These are phyloP conservation scores for Cryptosporidium muris DNA, from an alignment of 169 alveolate species.

Conservation along the genomic window DNA sequence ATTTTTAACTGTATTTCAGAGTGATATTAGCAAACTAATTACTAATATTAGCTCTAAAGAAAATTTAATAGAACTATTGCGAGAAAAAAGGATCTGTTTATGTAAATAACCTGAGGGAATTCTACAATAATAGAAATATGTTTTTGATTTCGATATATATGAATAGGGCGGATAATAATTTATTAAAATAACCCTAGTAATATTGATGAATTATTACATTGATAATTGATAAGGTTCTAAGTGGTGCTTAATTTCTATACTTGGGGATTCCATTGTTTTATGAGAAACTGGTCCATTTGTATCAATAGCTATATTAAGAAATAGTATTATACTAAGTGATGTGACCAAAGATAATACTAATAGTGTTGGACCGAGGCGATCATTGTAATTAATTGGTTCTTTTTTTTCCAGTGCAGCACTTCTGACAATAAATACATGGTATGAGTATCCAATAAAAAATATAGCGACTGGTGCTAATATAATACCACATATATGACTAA, in stretches of 20 bases:
- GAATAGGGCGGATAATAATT: too few species aligned
- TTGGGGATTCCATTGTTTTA: not conserved
- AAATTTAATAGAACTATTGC: too few species aligned
- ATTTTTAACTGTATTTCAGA: too few species aligned
- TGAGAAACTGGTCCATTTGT: not conserved
- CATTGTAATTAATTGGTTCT: conserved; percentile 81
- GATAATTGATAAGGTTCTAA: too few species aligned
- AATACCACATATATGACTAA: conserved; percentile 78
- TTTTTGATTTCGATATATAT: too few species aligned
- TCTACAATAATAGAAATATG: too few species aligned
- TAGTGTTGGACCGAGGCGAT: conserved; percentile 76
- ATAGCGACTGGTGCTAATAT: conserved; percentile 82
- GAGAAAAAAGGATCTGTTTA: too few species aligned
- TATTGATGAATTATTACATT: too few species aligned
- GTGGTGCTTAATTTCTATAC: not conserved
- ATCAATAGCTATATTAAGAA: conserved; percentile 34
- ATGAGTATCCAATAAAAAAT: conserved; percentile 80
- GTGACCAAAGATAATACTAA: conserved; percentile 33
- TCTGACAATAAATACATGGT: conserved; percentile 77
- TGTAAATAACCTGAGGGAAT: too few species aligned
- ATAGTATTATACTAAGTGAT: conserved; percentile 35
- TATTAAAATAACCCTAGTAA: too few species aligned
- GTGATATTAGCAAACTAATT: not conserved
- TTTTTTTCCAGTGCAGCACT: conserved; percentile 78
- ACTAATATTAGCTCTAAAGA: not conserved